phyloP scores from a whole-genome alignment of 2,329 filamentous ascomycete genomes.

The Fusarium avenaceum region DNA sequence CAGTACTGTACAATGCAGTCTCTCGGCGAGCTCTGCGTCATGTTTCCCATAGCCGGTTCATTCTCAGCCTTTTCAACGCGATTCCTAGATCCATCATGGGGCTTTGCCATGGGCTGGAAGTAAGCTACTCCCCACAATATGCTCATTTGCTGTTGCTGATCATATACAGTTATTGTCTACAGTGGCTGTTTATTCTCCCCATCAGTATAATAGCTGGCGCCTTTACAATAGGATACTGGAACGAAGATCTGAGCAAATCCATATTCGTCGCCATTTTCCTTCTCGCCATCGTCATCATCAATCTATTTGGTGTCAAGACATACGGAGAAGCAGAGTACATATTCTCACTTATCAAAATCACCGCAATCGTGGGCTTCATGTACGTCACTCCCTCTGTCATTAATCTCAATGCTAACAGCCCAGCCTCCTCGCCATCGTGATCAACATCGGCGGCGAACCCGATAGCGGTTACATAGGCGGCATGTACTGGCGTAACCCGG shows the following conservation, averaged over 20 bases:
- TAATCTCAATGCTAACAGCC: background rate
- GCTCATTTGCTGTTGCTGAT: background rate
- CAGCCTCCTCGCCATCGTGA: slow-evolving; percentile 85
- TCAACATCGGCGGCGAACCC: slow-evolving; percentile 85
- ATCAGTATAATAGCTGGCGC: slow-evolving; percentile 89
- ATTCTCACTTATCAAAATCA: slow-evolving; percentile 87
- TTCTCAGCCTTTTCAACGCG: slow-evolving; percentile 95
- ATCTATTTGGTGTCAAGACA: slow-evolving; percentile 87
- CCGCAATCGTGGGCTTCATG: slow-evolving; percentile 90
- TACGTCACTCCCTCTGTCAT: slow-evolving; percentile 60
- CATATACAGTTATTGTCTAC: slow-evolving; percentile 77
- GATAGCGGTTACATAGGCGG: slow-evolving; percentile 84
- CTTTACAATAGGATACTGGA: slow-evolving; percentile 87
- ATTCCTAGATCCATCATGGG: slow-evolving; percentile 94
- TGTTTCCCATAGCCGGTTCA: slow-evolving; percentile 91
- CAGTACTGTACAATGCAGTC: slow-evolving; percentile 93
- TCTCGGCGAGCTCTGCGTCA: slow-evolving; percentile 89
- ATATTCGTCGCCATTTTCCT: slow-evolving; percentile 89
- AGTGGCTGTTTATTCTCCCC: slow-evolving; percentile 87
- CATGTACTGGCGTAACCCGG: slow-evolving; percentile 80
- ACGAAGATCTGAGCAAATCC: slow-evolving; percentile 71
- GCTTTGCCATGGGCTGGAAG: slow-evolving; percentile 97
- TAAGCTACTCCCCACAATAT: slow-evolving; percentile 56
- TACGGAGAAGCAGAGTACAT: slow-evolving; percentile 93
- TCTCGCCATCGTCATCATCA: slow-evolving; percentile 80